phyloP scores from a whole-genome alignment of 2,329 filamentous ascomycete genomes.

The Zasmidium angulare region DNA sequence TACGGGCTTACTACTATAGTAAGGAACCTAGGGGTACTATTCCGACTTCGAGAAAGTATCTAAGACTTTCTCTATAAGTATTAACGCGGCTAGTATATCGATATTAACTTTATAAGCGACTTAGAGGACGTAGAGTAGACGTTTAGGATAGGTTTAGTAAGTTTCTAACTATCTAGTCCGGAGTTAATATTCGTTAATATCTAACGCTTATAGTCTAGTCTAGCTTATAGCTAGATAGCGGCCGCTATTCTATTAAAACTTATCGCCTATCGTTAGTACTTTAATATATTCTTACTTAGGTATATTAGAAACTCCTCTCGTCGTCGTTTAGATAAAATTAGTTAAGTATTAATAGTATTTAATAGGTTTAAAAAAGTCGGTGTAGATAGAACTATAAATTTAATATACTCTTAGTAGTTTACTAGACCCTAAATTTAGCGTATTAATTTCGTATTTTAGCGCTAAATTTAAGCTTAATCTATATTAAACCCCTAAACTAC shows the following conservation, averaged over 20 bases:
- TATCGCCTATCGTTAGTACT: too few relatives aligned
- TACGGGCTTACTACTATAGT: neutral
- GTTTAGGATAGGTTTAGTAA: neutral
- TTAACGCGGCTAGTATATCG: neutral
- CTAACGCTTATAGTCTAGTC: too few relatives aligned
- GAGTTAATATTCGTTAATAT: too few relatives aligned
- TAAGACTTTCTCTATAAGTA: neutral
- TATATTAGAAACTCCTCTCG: too few relatives aligned
- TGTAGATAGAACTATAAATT: neutral
- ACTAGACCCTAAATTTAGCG: neutral
- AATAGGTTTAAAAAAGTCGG: too few relatives aligned
- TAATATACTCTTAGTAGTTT: neutral
- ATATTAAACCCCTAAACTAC: neutral
- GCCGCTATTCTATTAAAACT: too few relatives aligned
- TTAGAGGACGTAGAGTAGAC: neutral
- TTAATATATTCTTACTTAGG: too few relatives aligned
- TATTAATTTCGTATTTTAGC: neutral
- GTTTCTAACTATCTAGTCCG: neutral
- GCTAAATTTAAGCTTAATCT: neutral
- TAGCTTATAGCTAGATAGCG: too few relatives aligned
- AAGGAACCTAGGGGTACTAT: neutral
- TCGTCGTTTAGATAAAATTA: too few relatives aligned
- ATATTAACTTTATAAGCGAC: neutral
- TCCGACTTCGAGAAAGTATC: neutral
- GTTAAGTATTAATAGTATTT: too few relatives aligned